Base-by-base conservation (phyloP, 306 rosid species). In the Malus sieversii region DNA sequence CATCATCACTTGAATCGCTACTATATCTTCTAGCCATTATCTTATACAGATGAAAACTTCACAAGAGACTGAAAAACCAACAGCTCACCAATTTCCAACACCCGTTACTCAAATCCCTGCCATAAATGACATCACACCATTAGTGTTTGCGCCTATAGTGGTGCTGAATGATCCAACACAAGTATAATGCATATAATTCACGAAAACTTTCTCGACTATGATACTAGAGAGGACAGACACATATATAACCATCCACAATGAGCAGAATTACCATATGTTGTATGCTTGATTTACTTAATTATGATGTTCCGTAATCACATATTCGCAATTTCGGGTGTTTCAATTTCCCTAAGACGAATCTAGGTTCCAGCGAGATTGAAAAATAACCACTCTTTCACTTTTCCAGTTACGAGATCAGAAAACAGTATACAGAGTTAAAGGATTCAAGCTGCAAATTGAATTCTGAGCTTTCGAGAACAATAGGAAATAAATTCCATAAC, bases 1-100 rank as follows among this genome's bases (percentile, higher is more conserved):
- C 77, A 53, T 83, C 87, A 27, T 87, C 90, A 48, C 86, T 79
- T 0, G 90, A 87, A 38, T 86, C 88, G 13, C 88, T 74, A 35
- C 77, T 68, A 65, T 82, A 51, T 35, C 71, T 72, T 72, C 85
- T 85, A 57, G 88, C 96, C 96, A 88, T 61, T 23, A 58, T 58
- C 29, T 9, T 58, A 20, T 0, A 2, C 27, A 4, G 20, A 51
- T 15, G 2, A 15, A 51, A 51, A 51, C 55, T 51, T 16, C 20
- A 51, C 55, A 5, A 5, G 55, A 18, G 19, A 15, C 20, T 51
- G 2, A 51, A 51, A 51, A 15, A 51, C 55, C 20, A 51, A 51
- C 20, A n/a, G 15, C 62, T 16, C 62, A 61, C 3, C 14, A 61
- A 61, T 25, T 60, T 60, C 32, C 32, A 61, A 13, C 29, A 13